Base-by-base conservation (phyloP, 2,329 filamentous ascomycete genomes). In the Nemania sp. region DNA sequence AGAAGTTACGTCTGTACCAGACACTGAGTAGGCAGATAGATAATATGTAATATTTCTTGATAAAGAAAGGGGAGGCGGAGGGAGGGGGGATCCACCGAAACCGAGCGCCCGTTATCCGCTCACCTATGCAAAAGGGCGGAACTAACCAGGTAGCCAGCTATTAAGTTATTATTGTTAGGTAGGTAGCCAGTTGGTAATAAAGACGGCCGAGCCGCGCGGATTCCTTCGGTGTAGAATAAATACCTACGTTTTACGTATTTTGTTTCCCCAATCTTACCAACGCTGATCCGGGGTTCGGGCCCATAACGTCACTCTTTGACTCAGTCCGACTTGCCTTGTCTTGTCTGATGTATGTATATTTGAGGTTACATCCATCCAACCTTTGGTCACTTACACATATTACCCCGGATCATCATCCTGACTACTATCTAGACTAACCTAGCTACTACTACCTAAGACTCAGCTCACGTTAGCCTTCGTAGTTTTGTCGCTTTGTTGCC, bases 161-260 rank as follows among this genome's bases (percentile, higher is more conserved):
- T n/a, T n/a, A n/a, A n/a, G n/a, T 32, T 41, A 11, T 27, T 7
- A 20, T 29, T 57, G 11, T 57, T 35, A 15, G 15, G 5, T n/a
- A n/a, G n/a, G n/a, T n/a, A n/a, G n/a, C n/a, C n/a, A n/a, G n/a
- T 55, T 32, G 27, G 29, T 56, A 52, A 56, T 49, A 55, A 61
- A 49, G 20, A 55, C 49, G 55, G 51, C 51, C 51, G 57, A 58
- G 62, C 22, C 51, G 61, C 61, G 66, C 20, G 20, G 64, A 69
- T 69, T 68, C 62, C 61, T 27, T 66, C 59, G 67, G 67, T 65
- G 67, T 65, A 55, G 10, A n/a, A n/a, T n/a, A n/a, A n/a, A 35
- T 26, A 26, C 62, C 54, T 51, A 53, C 27, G 29, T 67, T 57
- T 69, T 69, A 67, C 67, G 65, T 70, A 68, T 52, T 62, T n/a